These are phyloP conservation scores for Leucocoprinus leucothites DNA, from an alignment of 768 basidiomycete genomes.

Conservation along the genomic window DNA sequence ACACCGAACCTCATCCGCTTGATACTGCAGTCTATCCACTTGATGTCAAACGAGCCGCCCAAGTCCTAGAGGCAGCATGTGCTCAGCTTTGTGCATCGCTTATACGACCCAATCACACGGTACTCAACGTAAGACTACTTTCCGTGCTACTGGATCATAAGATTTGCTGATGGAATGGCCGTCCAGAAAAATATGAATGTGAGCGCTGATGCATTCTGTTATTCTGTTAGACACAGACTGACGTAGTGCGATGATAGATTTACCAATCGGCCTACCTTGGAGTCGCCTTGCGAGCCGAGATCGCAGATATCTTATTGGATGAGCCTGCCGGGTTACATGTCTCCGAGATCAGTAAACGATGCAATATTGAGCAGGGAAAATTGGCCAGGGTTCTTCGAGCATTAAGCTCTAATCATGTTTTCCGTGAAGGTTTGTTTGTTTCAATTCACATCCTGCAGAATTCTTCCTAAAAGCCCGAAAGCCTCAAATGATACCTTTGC, in stretches of 20 bases:
- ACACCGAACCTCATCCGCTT: constrained; percentile 18
- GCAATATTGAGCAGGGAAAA: constrained; percentile 27
- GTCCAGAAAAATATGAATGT: constrained; percentile 14
- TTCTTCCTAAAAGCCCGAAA: constrained; percentile 23
- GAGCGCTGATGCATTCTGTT: background rate
- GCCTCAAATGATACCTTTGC: constrained; percentile 34
- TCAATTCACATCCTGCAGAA: too few species aligned
- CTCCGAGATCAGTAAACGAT: constrained; percentile 18
- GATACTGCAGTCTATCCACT: constrained; percentile 13
- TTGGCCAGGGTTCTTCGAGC: constrained; percentile 29
- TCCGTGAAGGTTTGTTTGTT: constrained; percentile 30
- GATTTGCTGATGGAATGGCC: background rate
- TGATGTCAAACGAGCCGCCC: constrained; percentile 20
- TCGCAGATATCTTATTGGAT: constrained; percentile 26
- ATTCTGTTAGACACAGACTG: background rate
- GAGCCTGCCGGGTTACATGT: constrained; percentile 28
- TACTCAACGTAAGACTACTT: constrained; percentile 23
- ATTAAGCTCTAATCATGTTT: constrained; percentile 29
- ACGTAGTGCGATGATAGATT: constrained; percentile 10
- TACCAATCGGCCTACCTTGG: constrained; percentile 22
- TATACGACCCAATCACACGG: constrained; percentile 20
- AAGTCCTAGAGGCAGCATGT: constrained; percentile 26
- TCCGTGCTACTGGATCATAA: background rate
- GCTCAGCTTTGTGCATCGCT: constrained; percentile 24
- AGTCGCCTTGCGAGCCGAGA: constrained; percentile 17